These are phyloP conservation scores for Pseudogymnoascus sp. DNA, from an alignment of 2,329 filamentous ascomycete species.

Conservation along the genomic window DNA sequence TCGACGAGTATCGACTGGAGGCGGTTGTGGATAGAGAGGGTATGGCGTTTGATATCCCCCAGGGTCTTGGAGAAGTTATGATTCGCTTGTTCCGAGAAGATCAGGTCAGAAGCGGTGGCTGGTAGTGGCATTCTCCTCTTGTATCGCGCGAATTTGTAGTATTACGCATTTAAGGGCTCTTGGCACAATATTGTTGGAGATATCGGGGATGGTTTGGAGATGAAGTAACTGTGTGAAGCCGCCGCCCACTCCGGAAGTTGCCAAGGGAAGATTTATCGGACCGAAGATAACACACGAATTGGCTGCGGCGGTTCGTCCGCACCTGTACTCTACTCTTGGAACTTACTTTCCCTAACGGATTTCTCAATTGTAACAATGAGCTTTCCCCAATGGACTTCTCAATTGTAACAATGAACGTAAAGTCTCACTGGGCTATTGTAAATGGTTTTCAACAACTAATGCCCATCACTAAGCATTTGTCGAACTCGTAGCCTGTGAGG, in stretches of 20 bases:
- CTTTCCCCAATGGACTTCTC: not conserved
- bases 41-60: slow-evolving; percentile 63
- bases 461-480: not conserved
- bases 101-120: slow-evolving; percentile 39
- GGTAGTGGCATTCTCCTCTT: slow-evolving; percentile 25
- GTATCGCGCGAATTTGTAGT: not conserved
- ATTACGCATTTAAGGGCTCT: not conserved
- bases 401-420: no score
- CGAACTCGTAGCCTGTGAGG: not conserved
- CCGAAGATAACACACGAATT: not conserved
- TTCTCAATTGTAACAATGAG: no score
- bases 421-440: no score
- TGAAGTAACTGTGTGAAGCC: not conserved
- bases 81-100: slow-evolving; percentile 40
- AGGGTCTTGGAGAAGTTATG: slow-evolving; percentile 62
- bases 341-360: not conserved
- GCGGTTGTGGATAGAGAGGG: slow-evolving; percentile 72
- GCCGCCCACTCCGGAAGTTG: not conserved
- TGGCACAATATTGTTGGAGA: not conserved
- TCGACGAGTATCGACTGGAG: slow-evolving; percentile 71
- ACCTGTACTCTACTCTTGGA: not conserved
- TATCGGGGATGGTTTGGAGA: not conserved
- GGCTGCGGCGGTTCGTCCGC: not conserved
- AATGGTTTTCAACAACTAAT: not conserved
- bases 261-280: not conserved